These are phyloP conservation scores for Athelia sp. DNA, from an alignment of 1,284 basidiomycete genomes.

Conservation along the genomic window DNA sequence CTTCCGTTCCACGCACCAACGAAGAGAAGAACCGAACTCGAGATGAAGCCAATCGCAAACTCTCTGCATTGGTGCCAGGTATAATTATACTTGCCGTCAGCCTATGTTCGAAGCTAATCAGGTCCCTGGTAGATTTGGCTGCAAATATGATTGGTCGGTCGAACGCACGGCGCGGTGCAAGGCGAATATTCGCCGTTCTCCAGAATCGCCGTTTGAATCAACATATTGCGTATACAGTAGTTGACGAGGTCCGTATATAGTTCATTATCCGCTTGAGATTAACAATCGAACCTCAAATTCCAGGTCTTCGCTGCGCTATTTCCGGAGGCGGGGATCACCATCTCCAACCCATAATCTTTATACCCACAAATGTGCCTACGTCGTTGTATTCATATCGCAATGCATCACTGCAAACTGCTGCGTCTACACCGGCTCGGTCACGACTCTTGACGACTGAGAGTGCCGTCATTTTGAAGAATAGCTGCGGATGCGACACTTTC, in stretches of 20 bases:
- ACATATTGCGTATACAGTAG: slow-evolving; percentile 81
- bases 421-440: no score
- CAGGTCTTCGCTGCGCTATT: slow-evolving; percentile 62
- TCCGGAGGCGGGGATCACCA: slow-evolving; percentile 34
- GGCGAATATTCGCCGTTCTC: slow-evolving; percentile 86
- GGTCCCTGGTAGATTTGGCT: slow-evolving; percentile 63
- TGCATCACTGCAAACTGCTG: neutral
- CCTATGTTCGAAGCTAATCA: neutral
- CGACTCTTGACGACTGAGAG: no score
- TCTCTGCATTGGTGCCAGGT: slow-evolving; percentile 90
- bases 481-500: no score
- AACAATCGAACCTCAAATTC: slow-evolving; percentile 3
- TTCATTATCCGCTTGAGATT: slow-evolving; percentile 1
- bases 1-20: slow-evolving; percentile 60
- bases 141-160: slow-evolving; percentile 95
- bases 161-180: slow-evolving; percentile 87
- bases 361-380: neutral
- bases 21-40: slow-evolving; percentile 79
- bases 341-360: neutral
- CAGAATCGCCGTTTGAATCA: slow-evolving; percentile 93
- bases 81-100: slow-evolving; percentile 15
- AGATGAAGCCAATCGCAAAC: slow-evolving; percentile 83
- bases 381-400: neutral
- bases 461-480: no score
- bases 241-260: slow-evolving; percentile 70